These are phyloP conservation scores for Adansonia digitata DNA, from an alignment of 345 rosid species.

Conservation along the genomic window DNA sequence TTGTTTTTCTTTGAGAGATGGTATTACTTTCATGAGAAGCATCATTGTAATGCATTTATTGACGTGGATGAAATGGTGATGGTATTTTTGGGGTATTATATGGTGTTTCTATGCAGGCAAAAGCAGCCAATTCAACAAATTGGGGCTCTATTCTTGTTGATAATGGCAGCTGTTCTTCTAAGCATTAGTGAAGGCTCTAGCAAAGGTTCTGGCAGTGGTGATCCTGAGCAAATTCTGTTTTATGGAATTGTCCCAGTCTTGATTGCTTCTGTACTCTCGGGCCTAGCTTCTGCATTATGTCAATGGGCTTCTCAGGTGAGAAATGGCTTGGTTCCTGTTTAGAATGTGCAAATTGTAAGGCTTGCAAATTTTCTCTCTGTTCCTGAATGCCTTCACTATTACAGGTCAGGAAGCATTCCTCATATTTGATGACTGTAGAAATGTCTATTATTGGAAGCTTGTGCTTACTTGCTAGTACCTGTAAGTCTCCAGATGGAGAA, in stretches of 20 bases:
- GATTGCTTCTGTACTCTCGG: slow-evolving; percentile 93
- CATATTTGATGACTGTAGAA: slow-evolving; percentile 94
- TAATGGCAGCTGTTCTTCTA: slow-evolving; percentile 84
- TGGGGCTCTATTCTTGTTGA: slow-evolving; percentile 78
- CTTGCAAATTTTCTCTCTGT: not conserved
- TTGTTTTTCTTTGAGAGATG: not conserved
- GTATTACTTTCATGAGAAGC: not conserved
- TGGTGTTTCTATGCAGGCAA: slow-evolving; percentile 51
- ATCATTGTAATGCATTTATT: no score
- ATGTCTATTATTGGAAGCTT: slow-evolving; percentile 94
- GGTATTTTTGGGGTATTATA: slow-evolving; percentile 9
- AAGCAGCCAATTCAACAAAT: slow-evolving; percentile 88
- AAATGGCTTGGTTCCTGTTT: not conserved
- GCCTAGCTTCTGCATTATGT: slow-evolving; percentile 93
- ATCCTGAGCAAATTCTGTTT: slow-evolving; percentile 65
- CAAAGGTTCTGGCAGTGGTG: slow-evolving; percentile 44
- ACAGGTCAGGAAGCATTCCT: slow-evolving; percentile 91
- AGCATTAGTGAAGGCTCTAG: slow-evolving; percentile 95
- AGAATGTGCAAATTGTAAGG: not conserved
- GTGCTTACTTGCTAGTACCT: slow-evolving; percentile 71
- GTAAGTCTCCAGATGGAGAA: slow-evolving; percentile 95
- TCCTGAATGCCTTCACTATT: slow-evolving; percentile 6
- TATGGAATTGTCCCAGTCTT: slow-evolving; percentile 89
- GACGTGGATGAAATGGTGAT: no score
- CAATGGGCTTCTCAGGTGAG: slow-evolving; percentile 99